Evolutionary conservation across 1,139 yeast genomes (phyloP), one percentile per base, ranked within the genome.

Genomic region (Casaregolazyma lundiana): DNA sequence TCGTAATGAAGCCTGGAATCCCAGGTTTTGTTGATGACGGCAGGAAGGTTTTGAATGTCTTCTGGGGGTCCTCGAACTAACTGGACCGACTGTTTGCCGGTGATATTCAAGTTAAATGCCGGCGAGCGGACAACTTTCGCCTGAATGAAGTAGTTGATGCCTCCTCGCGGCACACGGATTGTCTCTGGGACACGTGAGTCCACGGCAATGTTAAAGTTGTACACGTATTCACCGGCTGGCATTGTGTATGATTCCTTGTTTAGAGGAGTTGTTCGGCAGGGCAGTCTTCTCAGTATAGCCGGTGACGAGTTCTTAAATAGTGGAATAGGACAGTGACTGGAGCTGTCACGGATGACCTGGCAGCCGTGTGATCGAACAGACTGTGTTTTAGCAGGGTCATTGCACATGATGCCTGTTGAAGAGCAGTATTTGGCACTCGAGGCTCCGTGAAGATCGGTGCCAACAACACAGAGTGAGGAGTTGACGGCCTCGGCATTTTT

Each of bases 1-100:
- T 85, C 86, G 64, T 89, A 89, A 50, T 81, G 84, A 38, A 89
- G 69, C 0, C 92, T 66, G 53, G 85, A 82, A 56, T 83, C 84
- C 96, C 96, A 89, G 2, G 81, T 75, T 49, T 92, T 75, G 58
- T 85, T 84, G 24, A 89, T 87, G 61, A 81, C 84, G 22, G 89
- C 78, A 0, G 96, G 95, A 58, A 84, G 86, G 61, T 85, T 84
- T 6, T 86, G 77, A 0, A 88, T 78, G 34, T 80, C 72, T 24
- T 62, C 63, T 0, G 96, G 96, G 1, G 96, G 96, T 0, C 86
- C 77, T 51, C 96, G 72, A 4, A 87, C 80, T 58, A 80, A 75
- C 38, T 59, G 59, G 35, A 66, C 68, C 42, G 66, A 64, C 20
- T 57, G 55, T 38, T 54, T 53, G 20, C 62, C 66, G 16, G 56